A percentile compares a stretch with the other conserved stretches of the same genome.
phyloP scores from a whole-genome alignment of 2,329 filamentous ascomycete genomes.

The Cladophialophora chaetospira region DNA sequence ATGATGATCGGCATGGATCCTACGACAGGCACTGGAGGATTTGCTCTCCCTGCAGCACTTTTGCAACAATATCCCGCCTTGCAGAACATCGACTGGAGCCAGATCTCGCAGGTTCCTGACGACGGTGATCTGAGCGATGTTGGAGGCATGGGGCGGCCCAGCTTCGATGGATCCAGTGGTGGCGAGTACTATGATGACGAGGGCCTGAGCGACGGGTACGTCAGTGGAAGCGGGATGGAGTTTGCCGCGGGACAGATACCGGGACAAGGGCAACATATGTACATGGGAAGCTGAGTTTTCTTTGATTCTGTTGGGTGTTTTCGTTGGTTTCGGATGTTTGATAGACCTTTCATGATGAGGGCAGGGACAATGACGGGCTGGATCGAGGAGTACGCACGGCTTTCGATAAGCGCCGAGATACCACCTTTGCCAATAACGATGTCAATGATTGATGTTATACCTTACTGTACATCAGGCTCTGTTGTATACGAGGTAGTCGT shows the following conservation, averaged over 20 bases:
- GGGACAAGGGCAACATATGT: conserved; percentile 18
- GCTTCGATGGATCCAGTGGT: conserved; percentile 74
- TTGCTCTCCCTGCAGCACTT: conserved; percentile 80
- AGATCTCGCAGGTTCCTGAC: conserved; percentile 63
- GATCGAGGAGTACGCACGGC: too few relatives aligned
- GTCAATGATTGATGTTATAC: conserved; percentile 10
- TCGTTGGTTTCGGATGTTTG: not conserved
- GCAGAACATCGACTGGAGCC: conserved; percentile 84
- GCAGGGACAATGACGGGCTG: not conserved
- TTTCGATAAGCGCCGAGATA: conserved; percentile 13
- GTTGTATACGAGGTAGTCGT: too few relatives aligned
- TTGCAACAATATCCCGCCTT: conserved; percentile 90
- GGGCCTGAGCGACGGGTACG: conserved; percentile 38
- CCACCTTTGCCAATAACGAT: conserved; percentile 12
- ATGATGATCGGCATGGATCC: conserved; percentile 63
- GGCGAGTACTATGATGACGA: conserved; percentile 71
- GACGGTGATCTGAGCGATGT: conserved; percentile 61
- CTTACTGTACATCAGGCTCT: not conserved
- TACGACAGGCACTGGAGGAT: conserved; percentile 58
- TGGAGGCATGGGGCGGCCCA: conserved; percentile 77
- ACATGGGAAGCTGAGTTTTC: conserved; percentile 19
- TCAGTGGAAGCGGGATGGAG: conserved; percentile 35
- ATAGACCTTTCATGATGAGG: too few relatives aligned
- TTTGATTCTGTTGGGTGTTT: conserved; percentile 2
- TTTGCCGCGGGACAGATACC: conserved; percentile 14